Base-by-base conservation (phyloP, 208 protist genomes). In the Leptomonas pyrrhocoris region DNA sequence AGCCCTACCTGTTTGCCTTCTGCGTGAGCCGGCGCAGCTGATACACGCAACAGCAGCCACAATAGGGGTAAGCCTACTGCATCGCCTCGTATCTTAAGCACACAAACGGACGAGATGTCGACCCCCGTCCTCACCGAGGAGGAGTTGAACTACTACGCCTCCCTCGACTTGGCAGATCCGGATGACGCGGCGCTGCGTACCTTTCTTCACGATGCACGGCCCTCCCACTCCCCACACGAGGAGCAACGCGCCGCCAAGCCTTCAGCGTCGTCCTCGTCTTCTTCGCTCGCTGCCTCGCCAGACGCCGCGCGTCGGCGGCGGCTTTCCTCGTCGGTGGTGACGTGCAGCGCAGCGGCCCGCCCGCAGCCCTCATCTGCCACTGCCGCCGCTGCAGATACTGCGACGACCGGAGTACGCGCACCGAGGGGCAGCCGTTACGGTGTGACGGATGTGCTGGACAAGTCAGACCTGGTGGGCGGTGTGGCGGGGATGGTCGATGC, bases 401-500 rank as follows among this genome's bases (percentile, higher is more conserved):
- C n/a, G 27, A 45, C 11, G 11, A 19, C 30, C 5, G 54, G 13
- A 2, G 45, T 11, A 42, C 40, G 34, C 23, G 38, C 34, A 12
- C 34, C 9, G 34, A 3, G 9, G 3, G 34, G 16, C 27, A 57
- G 9, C 40, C 18, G 40, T n/a, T 43, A 43, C 19, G 57, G 48
- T 16, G 40, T 68, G n/a, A 78, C 70, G 42, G 45, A 74, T 21
- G 61, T 94, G 49, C 65, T 94, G 7, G 68, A 77, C 25, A 67
- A 64, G 34, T 54, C 69, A 8, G 67, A 80, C 45, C 74, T 67
- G 19, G 79, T 91, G 1, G 86, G 89, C 40, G 86, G 85, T 18
- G 58, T 79, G 15, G 85, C 86, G 40, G 79, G 65, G 4, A 84
- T 93, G 36, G 84, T 85, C 0, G 89, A 95, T 48, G 86, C 85